Conservation (phyloP, 805 yeast species). For the Spathaspora boniae region DNA sequence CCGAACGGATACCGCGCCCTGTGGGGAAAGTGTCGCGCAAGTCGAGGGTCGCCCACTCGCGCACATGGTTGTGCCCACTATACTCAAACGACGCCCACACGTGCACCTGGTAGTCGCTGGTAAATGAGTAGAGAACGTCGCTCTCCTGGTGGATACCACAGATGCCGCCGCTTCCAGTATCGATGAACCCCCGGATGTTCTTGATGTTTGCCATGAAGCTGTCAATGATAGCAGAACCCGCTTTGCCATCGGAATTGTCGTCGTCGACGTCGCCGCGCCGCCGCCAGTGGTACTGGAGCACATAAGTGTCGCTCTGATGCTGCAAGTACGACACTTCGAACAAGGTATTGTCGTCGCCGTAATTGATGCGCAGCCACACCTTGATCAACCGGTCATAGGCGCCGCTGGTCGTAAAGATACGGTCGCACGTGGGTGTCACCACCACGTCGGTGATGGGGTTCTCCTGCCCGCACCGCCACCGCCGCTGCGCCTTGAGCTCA, state of each 20-base stretch:
- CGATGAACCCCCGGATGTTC: conserved; percentile 29
- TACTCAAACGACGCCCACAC: conserved; percentile 68
- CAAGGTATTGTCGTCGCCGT: conserved; percentile 51
- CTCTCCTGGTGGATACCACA: too few relatives aligned
- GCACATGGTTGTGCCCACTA: conserved; percentile 54
- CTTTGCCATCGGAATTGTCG: too few relatives aligned
- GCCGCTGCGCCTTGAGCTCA: conserved; percentile 21
- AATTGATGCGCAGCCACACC: conserved; percentile 73
- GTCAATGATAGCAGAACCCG: conserved; percentile 16
- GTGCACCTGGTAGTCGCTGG: conserved; percentile 55
- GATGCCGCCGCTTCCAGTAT: conserved; percentile 30
- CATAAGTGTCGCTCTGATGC: conserved; percentile 50
- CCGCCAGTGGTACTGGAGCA: conserved; percentile 61
- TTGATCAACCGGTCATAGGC: conserved; percentile 65
- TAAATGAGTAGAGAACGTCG: conserved; percentile 56
- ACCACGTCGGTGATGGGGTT: conserved; percentile 54
- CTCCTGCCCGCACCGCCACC: conserved; percentile 56
- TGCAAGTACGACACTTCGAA: conserved; percentile 68
- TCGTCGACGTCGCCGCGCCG: conserved; percentile 7
- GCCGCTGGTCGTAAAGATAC: conserved; percentile 60
- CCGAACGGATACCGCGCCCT: conserved; percentile 13
- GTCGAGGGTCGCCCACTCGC: conserved; percentile 51
- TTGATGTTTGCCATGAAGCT: conserved; percentile 33
- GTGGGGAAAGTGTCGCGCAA: conserved; percentile 20
- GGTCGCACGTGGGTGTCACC: conserved; percentile 64